A percentile compares a stretch with the other conserved stretches of the same genome.
These are phyloP conservation scores for Phragmites australis DNA, from an alignment of 176 grass and related monocot genomes.

Conservation along the genomic window DNA sequence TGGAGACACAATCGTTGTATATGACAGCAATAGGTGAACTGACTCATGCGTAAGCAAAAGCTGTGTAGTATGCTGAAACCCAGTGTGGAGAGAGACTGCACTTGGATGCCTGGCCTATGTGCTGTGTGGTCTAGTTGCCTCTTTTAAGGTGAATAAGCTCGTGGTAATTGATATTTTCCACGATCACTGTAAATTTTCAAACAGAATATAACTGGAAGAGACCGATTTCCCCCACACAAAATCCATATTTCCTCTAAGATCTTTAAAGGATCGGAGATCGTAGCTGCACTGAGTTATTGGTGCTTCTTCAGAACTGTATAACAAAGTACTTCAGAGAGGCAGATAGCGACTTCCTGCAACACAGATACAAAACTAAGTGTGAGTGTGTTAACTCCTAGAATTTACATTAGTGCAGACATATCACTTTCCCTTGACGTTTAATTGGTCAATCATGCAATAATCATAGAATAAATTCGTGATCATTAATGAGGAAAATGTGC, in stretches of 20 bases:
- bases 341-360: not conserved
- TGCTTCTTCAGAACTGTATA: slow-evolving; percentile 11
- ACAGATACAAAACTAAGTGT: slow-evolving; percentile 2
- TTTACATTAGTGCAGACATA: not conserved
- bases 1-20: slow-evolving; percentile 26
- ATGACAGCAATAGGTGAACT: slow-evolving; percentile 31
- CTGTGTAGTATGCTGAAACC: not conserved
- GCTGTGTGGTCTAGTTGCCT: not conserved
- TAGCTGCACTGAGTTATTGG: not conserved
- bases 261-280: not conserved
- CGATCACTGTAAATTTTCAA: not conserved
- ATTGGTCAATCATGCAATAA: not conserved
- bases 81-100: slow-evolving; percentile 14
- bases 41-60: slow-evolving; percentile 16
- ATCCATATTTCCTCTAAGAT: not conserved
- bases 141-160: not conserved
- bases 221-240: not conserved
- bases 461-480: not conserved
- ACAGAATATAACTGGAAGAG: not conserved
- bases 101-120: not conserved
- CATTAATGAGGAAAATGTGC: slow-evolving; percentile 18
- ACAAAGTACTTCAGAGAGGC: slow-evolving; percentile 9
- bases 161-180: not conserved
- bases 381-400: not conserved
- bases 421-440: not conserved